Conservation (phyloP, 768 basidiomycete species). For the Royoungia palumana region DNA sequence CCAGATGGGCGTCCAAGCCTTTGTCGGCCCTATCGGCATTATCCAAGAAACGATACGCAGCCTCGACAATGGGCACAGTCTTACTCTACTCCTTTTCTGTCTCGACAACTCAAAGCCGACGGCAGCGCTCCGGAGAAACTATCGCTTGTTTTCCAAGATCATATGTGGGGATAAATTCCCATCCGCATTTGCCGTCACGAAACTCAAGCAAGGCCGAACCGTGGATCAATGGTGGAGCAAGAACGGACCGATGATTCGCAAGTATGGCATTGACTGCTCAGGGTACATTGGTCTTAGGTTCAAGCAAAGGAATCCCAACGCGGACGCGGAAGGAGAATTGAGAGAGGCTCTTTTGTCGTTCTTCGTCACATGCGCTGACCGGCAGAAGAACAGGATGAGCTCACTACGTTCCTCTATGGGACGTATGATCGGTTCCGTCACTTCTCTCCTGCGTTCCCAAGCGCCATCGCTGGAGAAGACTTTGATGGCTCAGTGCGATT, state of each 20-base stretch:
- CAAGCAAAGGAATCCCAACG: constrained; percentile 17
- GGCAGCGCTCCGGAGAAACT: constrained; percentile 24
- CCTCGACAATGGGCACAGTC: constrained; percentile 27
- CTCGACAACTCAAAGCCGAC: constrained; percentile 27
- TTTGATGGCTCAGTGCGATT: constrained; percentile 17
- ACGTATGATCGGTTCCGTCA: constrained; percentile 2
- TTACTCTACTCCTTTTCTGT: constrained; percentile 31
- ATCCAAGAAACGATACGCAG: constrained; percentile 30
- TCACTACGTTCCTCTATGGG: constrained; percentile 10
- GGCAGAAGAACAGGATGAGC: constrained; percentile 4
- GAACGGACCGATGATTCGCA: constrained; percentile 16
- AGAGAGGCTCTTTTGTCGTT: constrained; percentile 23
- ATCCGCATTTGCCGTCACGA: constrained; percentile 29
- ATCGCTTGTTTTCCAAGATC: constrained; percentile 24
- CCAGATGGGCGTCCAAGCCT: constrained; percentile 11
- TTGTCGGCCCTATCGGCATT: constrained; percentile 23
- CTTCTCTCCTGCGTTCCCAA: constrained; percentile 10
- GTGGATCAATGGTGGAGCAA: constrained; percentile 36
- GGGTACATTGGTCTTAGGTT: constrained; percentile 35
- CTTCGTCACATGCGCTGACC: constrained; percentile 12
- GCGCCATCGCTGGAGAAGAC: constrained; percentile 6
- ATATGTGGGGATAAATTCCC: constrained; percentile 27
- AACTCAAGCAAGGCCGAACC: constrained; percentile 24
- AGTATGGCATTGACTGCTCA: constrained; percentile 15
- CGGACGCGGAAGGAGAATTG: constrained; percentile 24